Conservation (phyloP, 108 stramenopile species). For the Skeletonema potamos region DNA sequence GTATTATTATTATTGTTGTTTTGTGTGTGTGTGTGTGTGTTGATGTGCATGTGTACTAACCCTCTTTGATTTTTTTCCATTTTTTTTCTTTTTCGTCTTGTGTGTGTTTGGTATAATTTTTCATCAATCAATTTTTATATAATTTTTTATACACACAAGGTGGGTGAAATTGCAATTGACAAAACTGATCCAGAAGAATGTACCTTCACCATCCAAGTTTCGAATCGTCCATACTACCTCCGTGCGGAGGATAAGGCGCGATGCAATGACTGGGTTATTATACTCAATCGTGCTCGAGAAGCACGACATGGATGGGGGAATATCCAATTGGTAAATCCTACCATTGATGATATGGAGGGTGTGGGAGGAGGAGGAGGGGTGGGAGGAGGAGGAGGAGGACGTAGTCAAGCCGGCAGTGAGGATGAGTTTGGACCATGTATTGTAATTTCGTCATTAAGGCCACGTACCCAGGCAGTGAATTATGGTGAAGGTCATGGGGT, state of each 20-base stretch:
- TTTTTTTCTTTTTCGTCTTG: too few species aligned
- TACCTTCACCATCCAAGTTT: slow-evolving; percentile 79
- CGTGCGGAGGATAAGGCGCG: slow-evolving; percentile 71
- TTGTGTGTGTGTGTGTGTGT: background rate
- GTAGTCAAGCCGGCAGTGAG: slow-evolving; percentile 28
- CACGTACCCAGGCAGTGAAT: slow-evolving; percentile 29
- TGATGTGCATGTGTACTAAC: background rate
- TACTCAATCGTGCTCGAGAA: slow-evolving; percentile 78
- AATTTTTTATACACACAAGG: slow-evolving; percentile 45
- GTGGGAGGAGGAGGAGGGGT: background rate
- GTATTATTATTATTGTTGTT: background rate
- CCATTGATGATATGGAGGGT: background rate
- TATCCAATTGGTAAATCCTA: slow-evolving; percentile 54
- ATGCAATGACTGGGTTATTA: slow-evolving; percentile 89
- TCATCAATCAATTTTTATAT: too few species aligned
- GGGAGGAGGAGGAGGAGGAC: slow-evolving; percentile 2
- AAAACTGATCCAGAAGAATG: slow-evolving; percentile 57
- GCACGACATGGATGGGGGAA: slow-evolving; percentile 80
- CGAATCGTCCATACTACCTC: slow-evolving; percentile 73
- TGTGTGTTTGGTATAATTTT: too few species aligned
- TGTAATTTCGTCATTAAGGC: slow-evolving; percentile 44
- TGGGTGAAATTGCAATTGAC: slow-evolving; percentile 76
- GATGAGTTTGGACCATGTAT: slow-evolving; percentile 42
- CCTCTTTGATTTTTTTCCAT: too few species aligned
- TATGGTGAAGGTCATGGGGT: slow-evolving; percentile 11